A percentile compares a stretch with the other conserved stretches of the same genome.
These are phyloP conservation scores for Lichtheimia ornata DNA, from an alignment of 371 early-diverging fungal species.

Conservation along the genomic window DNA sequence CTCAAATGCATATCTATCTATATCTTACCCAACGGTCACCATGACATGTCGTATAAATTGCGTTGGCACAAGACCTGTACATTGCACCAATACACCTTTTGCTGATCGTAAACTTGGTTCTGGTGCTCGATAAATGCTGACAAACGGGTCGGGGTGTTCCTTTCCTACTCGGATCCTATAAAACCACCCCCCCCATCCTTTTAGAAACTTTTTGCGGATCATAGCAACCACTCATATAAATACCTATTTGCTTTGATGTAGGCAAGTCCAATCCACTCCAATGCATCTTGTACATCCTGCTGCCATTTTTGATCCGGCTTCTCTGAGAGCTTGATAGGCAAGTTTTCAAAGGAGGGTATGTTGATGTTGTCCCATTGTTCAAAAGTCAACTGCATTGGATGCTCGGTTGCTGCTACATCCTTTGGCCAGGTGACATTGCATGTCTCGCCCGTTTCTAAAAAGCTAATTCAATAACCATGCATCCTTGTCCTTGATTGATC, in stretches of 20 bases:
- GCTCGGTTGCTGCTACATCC: conserved; percentile 12
- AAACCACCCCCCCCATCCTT: not conserved
- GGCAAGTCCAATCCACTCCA: conserved; percentile 69
- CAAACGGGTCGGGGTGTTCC: conserved; percentile 43
- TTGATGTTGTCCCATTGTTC: conserved; percentile 25
- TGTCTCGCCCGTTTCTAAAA: conserved; percentile 26
- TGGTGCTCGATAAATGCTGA: conserved; percentile 55
- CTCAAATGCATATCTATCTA: not conserved
- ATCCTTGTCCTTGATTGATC: not conserved
- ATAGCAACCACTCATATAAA: not conserved
- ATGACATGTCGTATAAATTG: conserved; percentile 30
- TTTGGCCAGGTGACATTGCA: conserved; percentile 38
- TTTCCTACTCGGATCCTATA: too few species aligned
- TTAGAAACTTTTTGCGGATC: not conserved
- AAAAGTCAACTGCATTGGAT: conserved; percentile 20
- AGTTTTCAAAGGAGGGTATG: conserved; percentile 31
- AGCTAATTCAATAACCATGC: not conserved
- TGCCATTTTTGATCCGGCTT: conserved; percentile 33
- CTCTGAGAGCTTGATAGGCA: conserved; percentile 20
- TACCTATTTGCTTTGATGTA: conserved; percentile 54
- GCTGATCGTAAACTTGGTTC: conserved; percentile 10
- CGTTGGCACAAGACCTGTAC: conserved; percentile 40
- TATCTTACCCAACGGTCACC: conserved; percentile 32
- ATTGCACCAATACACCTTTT: conserved; percentile 28
- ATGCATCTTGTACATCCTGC: conserved; percentile 37